Base-by-base conservation (phyloP, 345 rosid species). In the Rhizophora apiculata region DNA sequence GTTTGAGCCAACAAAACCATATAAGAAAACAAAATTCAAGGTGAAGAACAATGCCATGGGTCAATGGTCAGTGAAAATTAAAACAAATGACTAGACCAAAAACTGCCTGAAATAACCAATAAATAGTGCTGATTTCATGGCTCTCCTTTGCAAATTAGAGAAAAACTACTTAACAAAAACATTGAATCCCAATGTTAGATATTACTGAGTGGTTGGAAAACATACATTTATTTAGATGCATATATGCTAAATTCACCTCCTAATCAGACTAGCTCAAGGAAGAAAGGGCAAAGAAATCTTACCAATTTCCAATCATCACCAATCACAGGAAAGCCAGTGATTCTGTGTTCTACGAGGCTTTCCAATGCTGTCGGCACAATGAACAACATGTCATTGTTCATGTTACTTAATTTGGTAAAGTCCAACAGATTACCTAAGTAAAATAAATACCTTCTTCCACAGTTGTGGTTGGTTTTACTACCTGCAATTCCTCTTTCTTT, bases 231-330 rank as follows among this genome's bases (percentile, higher is more conserved):
- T 43, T 11, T 43, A 13, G 49, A 43, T 43, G 19, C 49, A 13
- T 4, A 13, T 43, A 11, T 43, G 49, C 18, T 43, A 43, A 43
- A 43, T 43, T 43, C 49, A 13, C 49, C 49, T 11, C 19, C 49
- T 43, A 43, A 43, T 13, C 49, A 43, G 49, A 43, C 49, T 43
- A 43, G 4, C 49, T 43, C 49, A 13, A 43, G 49, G 49, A 15
- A 43, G 49, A 43, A 43, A 43, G 49, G 49, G 18, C 5, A 43
- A 43, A 43, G 18, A 3, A 3, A 43, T 43, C 10, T 78, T 88
- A 95, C 97, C 93, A 89, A 82, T 24, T 76, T 89, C 96, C 96
- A 95, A 53, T 91, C 80, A 69, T 91, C 96, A 74, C 91, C 92
- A 53, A 89, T 79, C 75, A 91, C 97, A 51, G 99, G 99, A 65